Evolutionary conservation across 176 grass and related monocot genomes (phyloP).

Genomic region (Secale cereale): DNA sequence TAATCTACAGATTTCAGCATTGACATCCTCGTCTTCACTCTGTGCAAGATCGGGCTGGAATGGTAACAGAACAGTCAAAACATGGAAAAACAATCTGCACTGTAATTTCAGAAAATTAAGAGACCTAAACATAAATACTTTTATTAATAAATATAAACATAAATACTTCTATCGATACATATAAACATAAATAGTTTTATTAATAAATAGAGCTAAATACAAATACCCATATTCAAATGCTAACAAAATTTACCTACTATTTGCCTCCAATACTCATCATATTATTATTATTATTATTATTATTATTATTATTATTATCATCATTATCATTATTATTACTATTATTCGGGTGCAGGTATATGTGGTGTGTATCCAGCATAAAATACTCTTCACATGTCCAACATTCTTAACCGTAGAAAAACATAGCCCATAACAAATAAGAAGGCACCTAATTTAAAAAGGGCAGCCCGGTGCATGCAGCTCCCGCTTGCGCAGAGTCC

Average conservation of each 20-base stretch:
- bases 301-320: not conserved
- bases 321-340: too few relatives aligned
- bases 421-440: not conserved
- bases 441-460: not conserved
- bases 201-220: conserved; percentile 9
- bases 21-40: conserved; percentile 70
- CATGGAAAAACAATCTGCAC: not conserved
- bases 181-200: not conserved
- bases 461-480: too few relatives aligned
- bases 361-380: not conserved
- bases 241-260: not conserved
- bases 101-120: conserved; percentile 9
- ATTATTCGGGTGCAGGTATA: not conserved
- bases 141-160: conserved; percentile 1
- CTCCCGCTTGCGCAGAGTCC: too few relatives aligned
- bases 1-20: conserved; percentile 51
- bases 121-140: not conserved
- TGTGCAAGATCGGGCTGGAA: conserved; percentile 71
- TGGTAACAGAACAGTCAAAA: conserved; percentile 16
- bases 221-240: not conserved
- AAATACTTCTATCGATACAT: not conserved
- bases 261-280: conserved; percentile 9
- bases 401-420: conserved; percentile 8
- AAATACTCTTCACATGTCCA: not conserved
- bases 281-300: too few relatives aligned